Evolutionary conservation across 805 yeast species (phyloP).

Genomic region (Candida vartiovaarae): DNA sequence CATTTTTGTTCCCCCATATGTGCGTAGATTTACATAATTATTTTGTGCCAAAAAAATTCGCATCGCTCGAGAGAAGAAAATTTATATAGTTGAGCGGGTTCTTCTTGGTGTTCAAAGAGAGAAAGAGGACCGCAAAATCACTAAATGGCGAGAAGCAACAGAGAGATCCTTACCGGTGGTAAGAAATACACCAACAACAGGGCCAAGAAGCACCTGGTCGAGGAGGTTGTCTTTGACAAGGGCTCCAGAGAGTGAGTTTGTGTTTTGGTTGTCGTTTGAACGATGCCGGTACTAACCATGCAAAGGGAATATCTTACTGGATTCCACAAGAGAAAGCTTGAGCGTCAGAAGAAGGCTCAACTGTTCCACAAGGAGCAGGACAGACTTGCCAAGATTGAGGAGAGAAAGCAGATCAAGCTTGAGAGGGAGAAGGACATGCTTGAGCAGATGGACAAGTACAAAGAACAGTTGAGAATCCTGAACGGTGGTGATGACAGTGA

Average conservation of each 20-base stretch:
- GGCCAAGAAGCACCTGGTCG: conserved; percentile 60
- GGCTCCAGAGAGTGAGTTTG: conserved; percentile 48
- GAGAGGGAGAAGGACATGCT: conserved; percentile 64
- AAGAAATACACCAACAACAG: conserved; percentile 68
- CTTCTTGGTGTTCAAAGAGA: not conserved
- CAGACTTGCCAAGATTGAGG: conserved; percentile 63
- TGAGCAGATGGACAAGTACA: conserved; percentile 52
- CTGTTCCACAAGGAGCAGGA: conserved; percentile 73
- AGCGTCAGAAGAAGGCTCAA: conserved; percentile 81
- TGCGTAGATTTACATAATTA: too few species aligned
- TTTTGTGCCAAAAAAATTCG: too few species aligned
- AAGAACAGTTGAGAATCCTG: conserved; percentile 34
- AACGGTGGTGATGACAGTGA: conserved; percentile 18
- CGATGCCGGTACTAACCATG: not conserved
- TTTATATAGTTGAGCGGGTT: too few species aligned
- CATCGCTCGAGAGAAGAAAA: too few species aligned
- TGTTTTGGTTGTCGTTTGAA: not conserved
- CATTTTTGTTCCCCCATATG: too few species aligned
- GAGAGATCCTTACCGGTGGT: conserved; percentile 87
- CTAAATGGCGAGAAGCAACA: conserved; percentile 37
- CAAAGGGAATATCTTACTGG: conserved; percentile 77
- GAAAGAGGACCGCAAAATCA: not conserved
- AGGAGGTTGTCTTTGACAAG: conserved; percentile 79
- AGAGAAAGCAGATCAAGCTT: conserved; percentile 59
- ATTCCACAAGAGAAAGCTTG: conserved; percentile 87